phyloP scores from a whole-genome alignment of 371 early-diverging fungal species.

The Apophysomyces elegans region DNA sequence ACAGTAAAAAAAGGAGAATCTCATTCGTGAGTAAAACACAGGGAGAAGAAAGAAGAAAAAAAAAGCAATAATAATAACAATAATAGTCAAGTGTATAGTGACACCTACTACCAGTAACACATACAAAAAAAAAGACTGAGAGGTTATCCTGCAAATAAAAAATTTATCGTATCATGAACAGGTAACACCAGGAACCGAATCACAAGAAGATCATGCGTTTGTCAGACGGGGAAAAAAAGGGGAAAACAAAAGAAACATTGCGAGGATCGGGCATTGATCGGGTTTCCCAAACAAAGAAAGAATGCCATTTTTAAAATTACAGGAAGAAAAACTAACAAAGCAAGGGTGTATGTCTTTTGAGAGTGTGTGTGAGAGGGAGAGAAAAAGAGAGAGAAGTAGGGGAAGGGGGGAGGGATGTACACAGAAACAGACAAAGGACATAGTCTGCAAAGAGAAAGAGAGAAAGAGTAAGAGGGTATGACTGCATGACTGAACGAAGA shows the following conservation, averaged over 20 bases:
- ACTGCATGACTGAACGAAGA: neutral
- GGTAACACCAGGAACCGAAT: constrained; percentile 1
- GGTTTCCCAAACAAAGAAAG: constrained; percentile 3
- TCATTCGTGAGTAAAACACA: constrained; percentile 1
- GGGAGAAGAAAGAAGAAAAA: too few relatives aligned
- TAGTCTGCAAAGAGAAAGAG: too few relatives aligned
- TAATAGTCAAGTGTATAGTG: neutral
- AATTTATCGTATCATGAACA: neutral
- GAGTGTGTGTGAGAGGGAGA: too few relatives aligned
- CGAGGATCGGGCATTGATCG: neutral
- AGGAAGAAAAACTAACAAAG: too few relatives aligned
- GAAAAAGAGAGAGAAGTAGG: too few relatives aligned
- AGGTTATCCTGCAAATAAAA: constrained; percentile 3
- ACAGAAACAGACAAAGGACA: too few relatives aligned
- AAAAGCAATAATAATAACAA: neutral
- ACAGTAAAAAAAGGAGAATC: neutral
- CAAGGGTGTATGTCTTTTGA: too few relatives aligned
- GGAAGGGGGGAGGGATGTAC: too few relatives aligned
- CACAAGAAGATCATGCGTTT: constrained; percentile 9
- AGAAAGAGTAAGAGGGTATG: too few relatives aligned
- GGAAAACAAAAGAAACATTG: neutral
- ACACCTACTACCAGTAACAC: neutral
- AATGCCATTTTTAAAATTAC: neutral
- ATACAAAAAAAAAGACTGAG: neutral
- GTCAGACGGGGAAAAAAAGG: neutral